Conservation (phyloP, 768 basidiomycete species). For the Lactarius psammicola region DNA sequence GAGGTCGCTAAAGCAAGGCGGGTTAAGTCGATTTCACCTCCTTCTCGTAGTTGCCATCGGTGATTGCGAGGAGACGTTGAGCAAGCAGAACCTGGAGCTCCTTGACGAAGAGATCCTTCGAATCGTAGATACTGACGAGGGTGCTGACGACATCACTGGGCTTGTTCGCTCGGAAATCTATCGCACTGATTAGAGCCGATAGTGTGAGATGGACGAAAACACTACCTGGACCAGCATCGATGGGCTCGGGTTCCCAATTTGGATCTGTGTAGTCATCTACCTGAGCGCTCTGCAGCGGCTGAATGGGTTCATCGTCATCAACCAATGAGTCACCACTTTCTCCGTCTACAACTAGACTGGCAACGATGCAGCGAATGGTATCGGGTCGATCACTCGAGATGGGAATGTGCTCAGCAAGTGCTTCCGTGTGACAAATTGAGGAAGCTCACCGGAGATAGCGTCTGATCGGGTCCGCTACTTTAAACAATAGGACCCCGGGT, state of each 20-base stretch:
- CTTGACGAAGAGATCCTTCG: slow-evolving; percentile 93
- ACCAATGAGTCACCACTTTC: slow-evolving; percentile 78
- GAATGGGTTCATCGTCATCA: slow-evolving; percentile 80
- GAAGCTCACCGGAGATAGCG: slow-evolving; percentile 71
- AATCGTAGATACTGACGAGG: slow-evolving; percentile 95
- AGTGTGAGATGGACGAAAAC: neutral
- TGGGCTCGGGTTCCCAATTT: slow-evolving; percentile 94
- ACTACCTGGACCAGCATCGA: slow-evolving; percentile 92
- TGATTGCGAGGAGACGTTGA: slow-evolving; percentile 76
- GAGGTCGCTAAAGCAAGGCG: neutral
- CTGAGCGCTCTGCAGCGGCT: slow-evolving; percentile 69
- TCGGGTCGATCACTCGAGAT: slow-evolving; percentile 70
- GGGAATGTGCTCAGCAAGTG: neutral
- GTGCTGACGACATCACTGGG: slow-evolving; percentile 94
- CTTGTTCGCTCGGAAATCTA: slow-evolving; percentile 90
- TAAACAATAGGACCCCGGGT: slow-evolving; percentile 86
- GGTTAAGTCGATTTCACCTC: slow-evolving; percentile 46
- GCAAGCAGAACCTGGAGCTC: slow-evolving; percentile 92
- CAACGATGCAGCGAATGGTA: slow-evolving; percentile 91
- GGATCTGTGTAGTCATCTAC: slow-evolving; percentile 88
- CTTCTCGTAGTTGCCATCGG: slow-evolving; percentile 74
- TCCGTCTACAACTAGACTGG: slow-evolving; percentile 83
- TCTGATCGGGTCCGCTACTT: slow-evolving; percentile 91
- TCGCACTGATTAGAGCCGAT: neutral
- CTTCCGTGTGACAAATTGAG: neutral